Evolutionary conservation across 495 filamentous ascomycete genomes (phyloP), one percentile per base, ranked within the genome.

Genomic region (Penicillium canariense): DNA sequence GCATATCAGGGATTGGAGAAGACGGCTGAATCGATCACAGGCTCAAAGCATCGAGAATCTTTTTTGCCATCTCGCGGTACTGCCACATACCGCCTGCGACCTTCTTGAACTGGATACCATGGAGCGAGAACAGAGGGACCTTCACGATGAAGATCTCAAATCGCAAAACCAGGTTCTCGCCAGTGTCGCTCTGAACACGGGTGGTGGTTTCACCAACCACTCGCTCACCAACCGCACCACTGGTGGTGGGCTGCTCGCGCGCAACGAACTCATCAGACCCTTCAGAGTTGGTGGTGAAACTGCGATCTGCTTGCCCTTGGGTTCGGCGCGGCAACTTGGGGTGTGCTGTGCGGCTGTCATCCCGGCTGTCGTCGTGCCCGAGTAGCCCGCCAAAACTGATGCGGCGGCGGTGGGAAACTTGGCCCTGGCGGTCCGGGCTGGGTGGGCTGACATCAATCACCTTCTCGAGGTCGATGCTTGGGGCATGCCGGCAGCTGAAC

Each of bases 71-170:
- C 56, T 90, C 89, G 75, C 96, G 96, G 67, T 97, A 99, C 71
- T 96, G 91, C 92, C 92, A 97, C 56, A 94, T 96, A 34, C 92
- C 89, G 5, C 94, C 96, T 26, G 89, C 84, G 40, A 97, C 85
- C 70, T 93, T 90, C 80, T 99, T 99, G 77, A 99, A 99, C 70
- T 99, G 94, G 45, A 99, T 90, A 36, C 94, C 94, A 63, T 97
- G 92, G 55, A 99, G 71, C 18, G 87, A 89, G 59, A 99, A 87
- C 45, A 99, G 73, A 23, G 94, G 94, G 28, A 99, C 90, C 76
- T 99, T 99, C 55, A 99, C 94, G 55, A 99, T 91, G 57, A 97
- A 82, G 49, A 98, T 96, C 66, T 99, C 94, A 62, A 99, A 99
- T 54, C 87, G 82, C 32, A 99, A 75, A 35, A 88, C 79, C 77